phyloP scores from a whole-genome alignment of 495 filamentous ascomycete genomes.

The Talaromyces ruber region DNA sequence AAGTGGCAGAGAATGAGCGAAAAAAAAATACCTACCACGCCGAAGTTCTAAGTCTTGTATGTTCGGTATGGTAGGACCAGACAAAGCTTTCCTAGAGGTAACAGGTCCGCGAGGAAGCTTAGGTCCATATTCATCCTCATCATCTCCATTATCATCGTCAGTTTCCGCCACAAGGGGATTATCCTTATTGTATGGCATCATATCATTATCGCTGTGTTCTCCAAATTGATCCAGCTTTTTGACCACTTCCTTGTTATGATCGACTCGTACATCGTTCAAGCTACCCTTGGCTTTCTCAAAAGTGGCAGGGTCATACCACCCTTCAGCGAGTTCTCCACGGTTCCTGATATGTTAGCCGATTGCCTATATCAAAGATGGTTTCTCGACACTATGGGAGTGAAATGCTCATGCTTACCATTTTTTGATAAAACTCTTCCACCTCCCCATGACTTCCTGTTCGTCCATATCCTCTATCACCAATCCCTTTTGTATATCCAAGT shows the following conservation, averaged over 20 bases:
- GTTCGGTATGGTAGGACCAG: constrained; percentile 68
- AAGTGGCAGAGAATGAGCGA: background rate
- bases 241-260: background rate
- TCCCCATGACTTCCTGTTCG: constrained; percentile 62
- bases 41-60: constrained; percentile 65
- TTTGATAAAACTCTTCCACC: constrained; percentile 87
- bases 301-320: constrained; percentile 81
- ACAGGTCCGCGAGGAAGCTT: constrained; percentile 39
- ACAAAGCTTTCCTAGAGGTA: constrained; percentile 16
- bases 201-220: constrained; percentile 19
- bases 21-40: constrained; percentile 36
- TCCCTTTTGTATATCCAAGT: constrained; percentile 85
- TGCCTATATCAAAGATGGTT: background rate
- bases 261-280: constrained; percentile 7
- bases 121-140: constrained; percentile 67
- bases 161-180: constrained; percentile 10
- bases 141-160: constrained; percentile 40
- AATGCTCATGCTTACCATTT: constrained; percentile 60
- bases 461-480: constrained; percentile 53
- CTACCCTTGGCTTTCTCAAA: constrained; percentile 36
- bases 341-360: constrained; percentile 51
- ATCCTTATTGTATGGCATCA: constrained; percentile 8
- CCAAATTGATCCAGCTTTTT: constrained; percentile 4
- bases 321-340: constrained; percentile 79
- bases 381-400: background rate